phyloP scores from a whole-genome alignment of 768 basidiomycete genomes.

The Serendipita sp. region DNA sequence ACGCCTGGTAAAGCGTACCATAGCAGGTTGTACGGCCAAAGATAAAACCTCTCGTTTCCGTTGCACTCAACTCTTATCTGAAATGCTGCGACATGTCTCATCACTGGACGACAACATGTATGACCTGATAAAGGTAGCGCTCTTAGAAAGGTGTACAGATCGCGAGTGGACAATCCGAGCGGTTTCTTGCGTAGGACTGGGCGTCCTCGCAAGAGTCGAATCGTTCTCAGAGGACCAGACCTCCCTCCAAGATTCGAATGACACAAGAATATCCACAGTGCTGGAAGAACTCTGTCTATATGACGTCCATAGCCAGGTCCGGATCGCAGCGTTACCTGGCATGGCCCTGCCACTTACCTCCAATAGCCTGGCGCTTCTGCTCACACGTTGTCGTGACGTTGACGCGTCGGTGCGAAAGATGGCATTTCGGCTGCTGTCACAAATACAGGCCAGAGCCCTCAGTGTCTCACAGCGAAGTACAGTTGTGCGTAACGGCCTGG shows the following conservation, averaged over 20 bases:
- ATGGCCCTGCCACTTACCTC: slow-evolving; percentile 33
- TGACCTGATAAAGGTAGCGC: background rate
- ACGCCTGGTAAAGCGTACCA: background rate
- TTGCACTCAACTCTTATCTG: slow-evolving; percentile 3
- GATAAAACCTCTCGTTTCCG: background rate
- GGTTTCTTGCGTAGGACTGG: background rate
- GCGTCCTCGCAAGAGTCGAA: background rate
- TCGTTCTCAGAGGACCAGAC: background rate
- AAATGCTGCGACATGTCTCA: background rate
- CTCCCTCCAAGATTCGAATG: background rate
- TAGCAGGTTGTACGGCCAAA: background rate
- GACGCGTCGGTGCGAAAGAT: slow-evolving; percentile 62
- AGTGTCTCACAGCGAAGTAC: slow-evolving; percentile 58
- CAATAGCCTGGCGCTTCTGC: slow-evolving; percentile 44
- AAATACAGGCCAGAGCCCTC: slow-evolving; percentile 28
- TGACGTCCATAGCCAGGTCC: background rate
- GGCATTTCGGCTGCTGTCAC: slow-evolving; percentile 27
- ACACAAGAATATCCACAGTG: background rate
- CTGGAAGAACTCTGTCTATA: background rate
- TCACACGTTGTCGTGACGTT: slow-evolving; percentile 64
- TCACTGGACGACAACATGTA: background rate
- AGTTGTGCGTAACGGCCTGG: slow-evolving; percentile 67
- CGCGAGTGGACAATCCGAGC: background rate
- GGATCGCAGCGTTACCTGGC: background rate
- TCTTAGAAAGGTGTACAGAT: background rate